phyloP scores from a whole-genome alignment of 2,329 filamentous ascomycete genomes.

The Neonectria ditissima region DNA sequence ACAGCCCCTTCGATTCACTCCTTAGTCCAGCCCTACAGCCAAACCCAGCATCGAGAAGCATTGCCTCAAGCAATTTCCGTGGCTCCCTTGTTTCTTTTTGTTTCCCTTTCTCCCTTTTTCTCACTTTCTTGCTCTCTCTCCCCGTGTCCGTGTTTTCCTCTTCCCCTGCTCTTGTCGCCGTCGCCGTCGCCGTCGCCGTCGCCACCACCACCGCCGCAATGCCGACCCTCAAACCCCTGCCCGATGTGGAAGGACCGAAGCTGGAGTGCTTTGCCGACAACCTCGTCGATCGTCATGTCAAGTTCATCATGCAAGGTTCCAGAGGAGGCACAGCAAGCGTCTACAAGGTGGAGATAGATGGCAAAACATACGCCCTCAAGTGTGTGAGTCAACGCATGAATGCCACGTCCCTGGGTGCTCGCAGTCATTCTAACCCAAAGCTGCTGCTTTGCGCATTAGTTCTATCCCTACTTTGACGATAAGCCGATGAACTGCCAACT shows the following conservation, averaged over 20 bases:
- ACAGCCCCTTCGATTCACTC: too few species aligned
- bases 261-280: constrained; percentile 23
- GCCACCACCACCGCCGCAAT: neutral
- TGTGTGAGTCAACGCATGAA: neutral
- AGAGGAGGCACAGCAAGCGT: neutral
- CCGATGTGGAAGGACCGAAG: constrained; percentile 26
- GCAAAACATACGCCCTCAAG: neutral
- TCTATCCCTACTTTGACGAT: neutral
- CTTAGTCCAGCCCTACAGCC: too few species aligned
- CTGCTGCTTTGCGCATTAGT: neutral
- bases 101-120: too few species aligned
- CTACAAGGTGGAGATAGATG: neutral
- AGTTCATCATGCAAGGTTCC: neutral
- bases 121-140: too few species aligned
- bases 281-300: neutral
- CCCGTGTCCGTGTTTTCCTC: too few species aligned
- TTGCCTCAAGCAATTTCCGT: too few species aligned
- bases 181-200: too few species aligned
- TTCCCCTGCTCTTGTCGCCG: too few species aligned
- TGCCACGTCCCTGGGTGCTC: neutral
- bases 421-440: neutral
- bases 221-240: constrained; percentile 4
- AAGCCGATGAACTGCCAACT: neutral
- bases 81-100: too few species aligned
- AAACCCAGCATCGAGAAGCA: too few species aligned